A percentile compares a stretch with the other conserved stretches of the same genome.
Conservation (phyloP, 2,329 filamentous ascomycete species). For the Zasmidium cellare region DNA sequence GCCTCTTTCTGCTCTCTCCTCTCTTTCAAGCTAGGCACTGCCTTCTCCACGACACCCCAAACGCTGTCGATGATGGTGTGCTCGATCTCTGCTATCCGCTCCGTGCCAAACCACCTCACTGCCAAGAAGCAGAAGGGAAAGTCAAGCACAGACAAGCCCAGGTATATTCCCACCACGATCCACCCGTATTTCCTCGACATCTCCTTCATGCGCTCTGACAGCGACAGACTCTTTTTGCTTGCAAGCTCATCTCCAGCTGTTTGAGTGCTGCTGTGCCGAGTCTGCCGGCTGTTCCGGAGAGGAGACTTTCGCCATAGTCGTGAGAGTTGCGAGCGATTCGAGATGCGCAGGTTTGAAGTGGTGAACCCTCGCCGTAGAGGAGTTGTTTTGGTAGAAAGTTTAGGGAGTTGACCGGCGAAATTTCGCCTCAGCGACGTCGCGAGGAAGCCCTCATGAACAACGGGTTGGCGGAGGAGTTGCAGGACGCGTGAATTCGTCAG, state of each 20-base stretch:
- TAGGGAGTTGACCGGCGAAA: constrained; percentile 8
- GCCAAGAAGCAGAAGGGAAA: constrained; percentile 94
- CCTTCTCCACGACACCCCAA: constrained; percentile 60
- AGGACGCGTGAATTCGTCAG: constrained; percentile 15
- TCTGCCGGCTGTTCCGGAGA: constrained; percentile 22
- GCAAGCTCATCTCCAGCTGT: constrained; percentile 3
- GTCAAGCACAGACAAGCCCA: constrained; percentile 78
- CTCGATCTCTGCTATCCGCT: constrained; percentile 76
- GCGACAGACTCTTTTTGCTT: constrained; percentile 28
- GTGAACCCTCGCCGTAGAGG: constrained; percentile 13
- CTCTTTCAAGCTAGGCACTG: constrained; percentile 50
- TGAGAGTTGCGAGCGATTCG: constrained; percentile 1
- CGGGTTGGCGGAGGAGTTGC: constrained; percentile 16
- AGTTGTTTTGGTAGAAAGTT: constrained; percentile 6
- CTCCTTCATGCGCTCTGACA: constrained; percentile 71
- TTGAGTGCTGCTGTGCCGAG: constrained; percentile 39
- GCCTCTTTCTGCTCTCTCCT: constrained; percentile 17
- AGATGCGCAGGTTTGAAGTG: constrained; percentile 6
- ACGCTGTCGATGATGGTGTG: constrained; percentile 64
- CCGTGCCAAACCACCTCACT: constrained; percentile 78
- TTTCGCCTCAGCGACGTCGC: constrained; percentile 11
- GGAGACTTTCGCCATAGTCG: constrained; percentile 19
- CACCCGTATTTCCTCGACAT: constrained; percentile 92
- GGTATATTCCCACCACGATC: constrained; percentile 88
- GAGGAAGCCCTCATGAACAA: constrained; percentile 10